Evolutionary conservation across 75 land plant species (phyloP).

Genomic region (Selaginella moellendorffii): DNA sequence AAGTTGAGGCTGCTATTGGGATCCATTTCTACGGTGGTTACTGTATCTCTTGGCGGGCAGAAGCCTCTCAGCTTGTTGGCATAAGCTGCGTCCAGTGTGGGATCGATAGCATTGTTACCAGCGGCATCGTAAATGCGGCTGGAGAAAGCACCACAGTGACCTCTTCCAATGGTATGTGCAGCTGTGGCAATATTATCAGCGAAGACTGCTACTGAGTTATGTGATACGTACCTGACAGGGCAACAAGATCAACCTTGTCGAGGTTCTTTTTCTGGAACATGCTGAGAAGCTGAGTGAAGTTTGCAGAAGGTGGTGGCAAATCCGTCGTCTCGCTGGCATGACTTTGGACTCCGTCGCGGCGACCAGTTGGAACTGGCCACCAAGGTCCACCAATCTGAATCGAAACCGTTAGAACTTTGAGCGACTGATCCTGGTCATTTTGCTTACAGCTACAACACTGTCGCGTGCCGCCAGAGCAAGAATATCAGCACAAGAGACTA

Average conservation of each 20-base stretch:
- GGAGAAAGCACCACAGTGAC: not conserved
- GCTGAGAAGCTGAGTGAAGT: not conserved
- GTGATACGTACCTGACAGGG: not conserved
- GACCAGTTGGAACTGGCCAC: not conserved
- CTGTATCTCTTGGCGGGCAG: not conserved
- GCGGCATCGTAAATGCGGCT: not conserved
- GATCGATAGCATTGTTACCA: not conserved
- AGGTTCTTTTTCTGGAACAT: not conserved
- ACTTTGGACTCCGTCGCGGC: not conserved
- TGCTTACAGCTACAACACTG: not conserved
- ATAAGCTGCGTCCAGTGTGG: not conserved
- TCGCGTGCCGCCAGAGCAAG: not conserved
- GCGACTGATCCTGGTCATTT: not conserved
- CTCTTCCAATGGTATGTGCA: not conserved
- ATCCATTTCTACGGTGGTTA: not conserved
- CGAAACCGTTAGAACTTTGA: not conserved
- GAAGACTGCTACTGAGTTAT: not conserved
- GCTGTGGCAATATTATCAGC: not conserved
- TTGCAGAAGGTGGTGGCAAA: not conserved
- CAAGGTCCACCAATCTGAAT: not conserved
- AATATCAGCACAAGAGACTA: not conserved
- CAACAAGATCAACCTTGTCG: not conserved
- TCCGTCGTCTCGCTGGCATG: not conserved
- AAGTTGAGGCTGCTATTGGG: not conserved
- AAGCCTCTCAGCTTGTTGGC: not conserved